Conservation (phyloP, 2,329 filamentous ascomycete genomes). For the Neofusicoccum sp. region DNA sequence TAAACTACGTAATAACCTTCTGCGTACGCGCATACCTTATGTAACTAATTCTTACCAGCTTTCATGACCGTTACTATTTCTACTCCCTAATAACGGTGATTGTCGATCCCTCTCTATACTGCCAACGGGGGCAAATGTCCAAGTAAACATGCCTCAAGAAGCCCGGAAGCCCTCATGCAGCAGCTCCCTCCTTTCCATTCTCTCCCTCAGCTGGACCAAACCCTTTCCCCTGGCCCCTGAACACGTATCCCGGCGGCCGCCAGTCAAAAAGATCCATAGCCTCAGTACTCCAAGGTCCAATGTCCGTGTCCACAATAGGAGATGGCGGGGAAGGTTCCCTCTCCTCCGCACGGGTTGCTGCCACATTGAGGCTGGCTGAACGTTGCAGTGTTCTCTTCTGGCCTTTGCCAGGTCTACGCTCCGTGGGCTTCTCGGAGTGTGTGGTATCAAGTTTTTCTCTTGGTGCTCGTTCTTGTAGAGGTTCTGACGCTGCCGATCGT, state of each 20-base stretch:
- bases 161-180: background rate
- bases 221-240: slow-evolving; percentile 22
- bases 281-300: slow-evolving; percentile 70
- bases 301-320: slow-evolving; percentile 53
- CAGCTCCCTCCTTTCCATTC: background rate
- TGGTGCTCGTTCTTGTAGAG: background rate
- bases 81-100: too few relatives aligned
- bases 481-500: background rate
- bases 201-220: background rate
- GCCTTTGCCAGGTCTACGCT: background rate
- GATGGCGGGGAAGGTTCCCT: slow-evolving; percentile 39
- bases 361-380: background rate
- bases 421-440: background rate
- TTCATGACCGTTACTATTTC: too few relatives aligned
- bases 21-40: too few relatives aligned
- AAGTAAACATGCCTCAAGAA: too few relatives aligned
- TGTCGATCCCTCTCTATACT: too few relatives aligned
- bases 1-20: too few relatives aligned
- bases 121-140: too few relatives aligned
- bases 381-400: background rate
- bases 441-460: background rate
- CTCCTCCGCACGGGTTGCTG: background rate
- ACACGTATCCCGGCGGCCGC: slow-evolving; percentile 49
- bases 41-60: too few relatives aligned
- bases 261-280: slow-evolving; percentile 68